Conservation (phyloP, 768 basidiomycete species). For the Amanita brunnescens region DNA sequence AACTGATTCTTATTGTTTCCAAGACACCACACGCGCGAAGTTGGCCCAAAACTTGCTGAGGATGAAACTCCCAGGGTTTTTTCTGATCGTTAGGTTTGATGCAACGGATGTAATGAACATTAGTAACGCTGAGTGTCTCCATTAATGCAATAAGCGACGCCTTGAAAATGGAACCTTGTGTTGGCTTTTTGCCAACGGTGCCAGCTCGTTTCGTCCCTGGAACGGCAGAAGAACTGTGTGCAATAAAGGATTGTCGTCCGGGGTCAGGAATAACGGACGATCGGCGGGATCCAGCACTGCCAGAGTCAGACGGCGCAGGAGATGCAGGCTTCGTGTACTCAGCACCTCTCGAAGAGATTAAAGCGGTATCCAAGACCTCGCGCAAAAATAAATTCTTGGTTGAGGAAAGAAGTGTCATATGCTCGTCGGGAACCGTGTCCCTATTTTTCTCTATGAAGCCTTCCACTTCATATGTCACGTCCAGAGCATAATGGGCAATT, state of each 20-base stretch:
- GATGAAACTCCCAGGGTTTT: conserved; percentile 92
- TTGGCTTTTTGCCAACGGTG: conserved; percentile 78
- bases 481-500: conserved; percentile 94
- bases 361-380: conserved; percentile 88
- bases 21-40: conserved; percentile 97
- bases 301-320: conserved; percentile 72
- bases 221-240: conserved; percentile 30
- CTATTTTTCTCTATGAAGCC: conserved; percentile 99
- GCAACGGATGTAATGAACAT: conserved; percentile 98
- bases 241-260: conserved; percentile 65
- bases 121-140: conserved; percentile 95
- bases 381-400: conserved; percentile 91
- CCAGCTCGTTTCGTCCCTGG: conserved; percentile 51
- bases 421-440: conserved; percentile 98
- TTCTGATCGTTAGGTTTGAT: conserved; percentile 99
- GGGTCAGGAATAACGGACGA: conserved; percentile 85
- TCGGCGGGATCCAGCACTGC: conserved; percentile 68
- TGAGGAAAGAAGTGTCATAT: conserved; percentile 76
- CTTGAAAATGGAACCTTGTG: conserved; percentile 98
- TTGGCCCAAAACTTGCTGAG: conserved; percentile 92
- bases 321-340: conserved; percentile 67
- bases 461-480: conserved; percentile 97
- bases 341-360: conserved; percentile 57
- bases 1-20: conserved; percentile 97
- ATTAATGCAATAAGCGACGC: conserved; percentile 87